These are phyloP conservation scores for Cyphellophora europaea DNA, from an alignment of 2,329 filamentous ascomycete species.

Conservation along the genomic window DNA sequence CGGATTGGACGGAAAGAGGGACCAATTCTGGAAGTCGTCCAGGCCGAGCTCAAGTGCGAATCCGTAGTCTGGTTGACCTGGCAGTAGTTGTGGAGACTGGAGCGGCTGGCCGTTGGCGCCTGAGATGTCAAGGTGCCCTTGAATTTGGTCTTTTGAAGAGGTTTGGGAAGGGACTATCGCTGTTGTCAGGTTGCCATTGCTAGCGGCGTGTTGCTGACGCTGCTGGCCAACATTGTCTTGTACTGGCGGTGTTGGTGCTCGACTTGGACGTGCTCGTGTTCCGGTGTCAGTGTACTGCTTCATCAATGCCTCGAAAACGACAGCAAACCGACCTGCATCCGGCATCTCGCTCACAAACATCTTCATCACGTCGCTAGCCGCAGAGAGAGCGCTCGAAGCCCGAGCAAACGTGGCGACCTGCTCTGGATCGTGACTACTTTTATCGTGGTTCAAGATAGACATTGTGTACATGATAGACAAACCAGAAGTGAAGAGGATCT, in stretches of 20 bases:
- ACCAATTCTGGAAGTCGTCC: conserved; percentile 1
- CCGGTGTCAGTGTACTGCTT: conserved; percentile 2
- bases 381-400: background rate
- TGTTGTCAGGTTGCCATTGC: background rate
- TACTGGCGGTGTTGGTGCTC: background rate
- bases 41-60: background rate
- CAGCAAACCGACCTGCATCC: conserved; percentile 3
- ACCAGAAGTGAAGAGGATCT: conserved; percentile 38
- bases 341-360: conserved; percentile 4
- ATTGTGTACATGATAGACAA: conserved; percentile 25
- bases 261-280: conserved; percentile 3
- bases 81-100: too few species aligned
- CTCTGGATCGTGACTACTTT: background rate
- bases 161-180: too few species aligned
- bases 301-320: conserved; percentile 3
- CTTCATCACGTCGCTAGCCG: conserved; percentile 2
- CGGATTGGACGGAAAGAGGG: background rate
- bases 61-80: background rate
- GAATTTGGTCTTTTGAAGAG: too few species aligned
- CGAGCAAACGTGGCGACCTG: background rate
- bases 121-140: too few species aligned
- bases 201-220: background rate
- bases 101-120: too few species aligned
- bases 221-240: background rate
- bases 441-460: conserved; percentile 2